phyloP scores from a whole-genome alignment of 257 asterid species.

The Solanum corneliomulleri region DNA sequence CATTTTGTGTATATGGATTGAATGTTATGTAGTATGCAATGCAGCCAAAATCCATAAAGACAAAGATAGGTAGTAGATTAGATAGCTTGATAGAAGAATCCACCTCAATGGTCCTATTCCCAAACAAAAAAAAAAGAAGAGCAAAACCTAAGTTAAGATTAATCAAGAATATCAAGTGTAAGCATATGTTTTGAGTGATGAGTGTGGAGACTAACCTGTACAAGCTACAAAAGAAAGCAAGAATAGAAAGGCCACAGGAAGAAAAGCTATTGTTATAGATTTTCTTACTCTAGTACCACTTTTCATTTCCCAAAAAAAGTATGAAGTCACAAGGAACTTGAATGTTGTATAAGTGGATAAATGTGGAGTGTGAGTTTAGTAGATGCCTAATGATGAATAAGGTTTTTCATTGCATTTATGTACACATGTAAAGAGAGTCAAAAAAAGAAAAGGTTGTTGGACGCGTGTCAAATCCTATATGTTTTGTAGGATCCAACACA shows the following conservation, averaged over 20 bases:
- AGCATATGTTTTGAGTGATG: neutral
- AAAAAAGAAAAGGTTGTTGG: neutral
- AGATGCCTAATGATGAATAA: neutral
- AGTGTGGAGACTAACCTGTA: neutral
- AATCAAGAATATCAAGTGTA: neutral
- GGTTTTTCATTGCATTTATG: neutral
- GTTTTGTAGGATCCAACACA: neutral
- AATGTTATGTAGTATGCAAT: neutral
- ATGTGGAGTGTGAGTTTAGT: neutral
- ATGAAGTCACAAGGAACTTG: neutral
- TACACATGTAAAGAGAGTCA: neutral
- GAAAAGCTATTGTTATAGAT: neutral
- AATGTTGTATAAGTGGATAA: neutral
- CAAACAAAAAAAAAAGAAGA: neutral
- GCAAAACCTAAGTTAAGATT: neutral
- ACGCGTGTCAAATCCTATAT: neutral
- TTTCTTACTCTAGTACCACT: neutral
- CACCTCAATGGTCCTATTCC: neutral
- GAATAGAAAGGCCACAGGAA: neutral
- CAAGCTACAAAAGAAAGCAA: conserved; percentile 3
- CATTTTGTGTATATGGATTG: neutral
- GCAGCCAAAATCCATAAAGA: conserved; percentile 6
- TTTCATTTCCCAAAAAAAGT: neutral
- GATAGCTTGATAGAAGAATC: conserved; percentile 11
- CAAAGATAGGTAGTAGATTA: conserved; percentile 1